Base-by-base conservation (phyloP, 768 basidiomycete genomes). In the Pleurotus sapidus region DNA sequence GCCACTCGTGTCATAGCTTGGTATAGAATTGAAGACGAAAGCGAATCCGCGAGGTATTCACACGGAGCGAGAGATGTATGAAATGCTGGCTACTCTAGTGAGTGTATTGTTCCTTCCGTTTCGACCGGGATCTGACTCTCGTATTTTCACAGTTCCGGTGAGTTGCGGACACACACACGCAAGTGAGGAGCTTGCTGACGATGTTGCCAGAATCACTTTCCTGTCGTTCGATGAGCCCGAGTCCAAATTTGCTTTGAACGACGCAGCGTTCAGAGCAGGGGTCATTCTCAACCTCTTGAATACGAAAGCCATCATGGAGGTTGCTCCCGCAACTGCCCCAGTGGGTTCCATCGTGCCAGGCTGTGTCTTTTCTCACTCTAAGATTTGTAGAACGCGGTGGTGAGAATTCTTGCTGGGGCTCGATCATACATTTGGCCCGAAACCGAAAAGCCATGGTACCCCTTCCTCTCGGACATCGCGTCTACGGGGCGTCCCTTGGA, bases 1-100 rank as follows among this genome's bases (percentile, higher is more conserved):
- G 17, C 4, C 23, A 8, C 58, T 59, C 38, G 8, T 11, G 30
- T 7, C 46, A 2, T 39, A 80, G 77, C 68, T 72, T 43, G 81
- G 81, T 3, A 69, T 83, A 25, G 63, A 74, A 11, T 61, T 81
- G 40, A 83, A 82, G 68, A 79, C 79, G 3, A 69, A 73, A 45
- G 70, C 68, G 25, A 77, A 76, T 37, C 77, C 78, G 2, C 60
- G 62, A 3, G 81, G 80, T 0, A 27, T 76, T 30, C 76, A 72
- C 63, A 82, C 79, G 0, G 77, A 75, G 57, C 70, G 77, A 39
- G 79, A 83, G 61, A 59, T 81, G 15, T 80, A 75, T 59, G 74
- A 77, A 40, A 79, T 79, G 73, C 66, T 79, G 23, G 46, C 67
- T 3, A 62, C 61, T 7, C 62, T 76, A 23, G 74, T 75, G 59